Evolutionary conservation across 228 moss, liverwort and hornwort genomes (phyloP).

Genomic region (Sphagnum fallax): DNA sequence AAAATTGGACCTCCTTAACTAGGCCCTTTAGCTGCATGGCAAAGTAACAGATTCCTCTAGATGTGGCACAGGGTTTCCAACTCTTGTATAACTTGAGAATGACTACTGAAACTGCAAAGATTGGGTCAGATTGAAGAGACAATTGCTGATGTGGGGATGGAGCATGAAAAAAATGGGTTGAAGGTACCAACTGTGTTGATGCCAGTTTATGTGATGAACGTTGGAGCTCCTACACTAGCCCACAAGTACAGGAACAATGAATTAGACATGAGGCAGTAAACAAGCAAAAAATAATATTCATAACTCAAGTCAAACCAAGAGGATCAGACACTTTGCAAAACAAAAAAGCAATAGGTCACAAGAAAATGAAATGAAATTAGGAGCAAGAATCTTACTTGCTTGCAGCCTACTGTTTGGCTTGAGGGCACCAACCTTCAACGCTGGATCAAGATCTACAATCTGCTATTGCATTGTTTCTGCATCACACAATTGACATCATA

Average conservation of each 20-base stretch:
- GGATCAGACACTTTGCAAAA: no score
- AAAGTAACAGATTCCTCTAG: no score
- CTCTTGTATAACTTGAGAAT: no score
- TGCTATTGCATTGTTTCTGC: conserved; percentile 38
- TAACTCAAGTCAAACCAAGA: no score
- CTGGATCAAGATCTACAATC: conserved; percentile 50
- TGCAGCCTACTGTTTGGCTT: conserved; percentile 72
- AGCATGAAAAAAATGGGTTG: conserved; percentile 84
- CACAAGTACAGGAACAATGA: no score
- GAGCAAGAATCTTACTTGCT: conserved; percentile 25
- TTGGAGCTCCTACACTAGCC: conserved; percentile 35
- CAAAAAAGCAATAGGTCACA: background rate
- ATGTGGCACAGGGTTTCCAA: no score
- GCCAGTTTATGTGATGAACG: conserved; percentile 70
- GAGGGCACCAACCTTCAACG: conserved; percentile 48
- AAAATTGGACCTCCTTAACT: no score
- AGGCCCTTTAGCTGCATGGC: no score
- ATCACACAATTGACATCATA: background rate
- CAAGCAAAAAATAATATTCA: no score
- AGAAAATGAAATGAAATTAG: background rate
- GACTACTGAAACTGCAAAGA: conserved; percentile 19
- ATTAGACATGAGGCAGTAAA: no score
- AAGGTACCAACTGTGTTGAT: conserved; percentile 80
- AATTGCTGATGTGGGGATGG: conserved; percentile 91
- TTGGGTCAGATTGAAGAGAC: conserved; percentile 88